Evolutionary conservation across 2,329 filamentous ascomycete genomes (phyloP).

Genomic region (Alternaria dauci): DNA sequence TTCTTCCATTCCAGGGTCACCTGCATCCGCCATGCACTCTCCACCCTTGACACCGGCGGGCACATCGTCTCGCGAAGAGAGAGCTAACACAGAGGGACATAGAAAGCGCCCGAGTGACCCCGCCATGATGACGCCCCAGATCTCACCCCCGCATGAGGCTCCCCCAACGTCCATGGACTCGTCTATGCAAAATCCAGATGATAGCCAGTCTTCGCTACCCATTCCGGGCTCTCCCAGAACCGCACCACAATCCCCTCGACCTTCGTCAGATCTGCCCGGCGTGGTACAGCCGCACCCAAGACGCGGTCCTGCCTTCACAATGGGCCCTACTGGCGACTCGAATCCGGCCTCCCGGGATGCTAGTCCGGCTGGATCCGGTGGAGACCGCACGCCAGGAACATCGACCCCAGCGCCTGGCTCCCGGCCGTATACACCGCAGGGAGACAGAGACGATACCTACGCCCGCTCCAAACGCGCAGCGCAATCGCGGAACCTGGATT

Average conservation of each 20-base stretch:
- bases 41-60: constrained; percentile 89
- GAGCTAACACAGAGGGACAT: constrained; percentile 44
- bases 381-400: constrained; percentile 58
- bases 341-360: constrained; percentile 63
- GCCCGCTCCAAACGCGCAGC: constrained; percentile 80
- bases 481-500: constrained; percentile 69
- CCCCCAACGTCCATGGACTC: constrained; percentile 56
- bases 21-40: constrained; percentile 77
- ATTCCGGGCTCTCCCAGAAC: constrained; percentile 41
- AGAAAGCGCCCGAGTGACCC: constrained; percentile 53
- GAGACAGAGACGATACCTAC: constrained; percentile 85
- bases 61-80: constrained; percentile 68
- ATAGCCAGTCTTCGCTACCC: constrained; percentile 32
- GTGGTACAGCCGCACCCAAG: constrained; percentile 57
- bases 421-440: constrained; percentile 79
- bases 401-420: constrained; percentile 68
- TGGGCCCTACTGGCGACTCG: constrained; percentile 66
- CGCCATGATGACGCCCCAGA: constrained; percentile 65
- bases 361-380: constrained; percentile 69
- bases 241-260: constrained; percentile 50
- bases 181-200: constrained; percentile 32
- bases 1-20: constrained; percentile 68
- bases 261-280: constrained; percentile 55
- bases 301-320: constrained; percentile 62
- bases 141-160: constrained; percentile 64